Base-by-base conservation (phyloP, 2,329 filamentous ascomycete genomes). In the Talaromyces sp. region DNA sequence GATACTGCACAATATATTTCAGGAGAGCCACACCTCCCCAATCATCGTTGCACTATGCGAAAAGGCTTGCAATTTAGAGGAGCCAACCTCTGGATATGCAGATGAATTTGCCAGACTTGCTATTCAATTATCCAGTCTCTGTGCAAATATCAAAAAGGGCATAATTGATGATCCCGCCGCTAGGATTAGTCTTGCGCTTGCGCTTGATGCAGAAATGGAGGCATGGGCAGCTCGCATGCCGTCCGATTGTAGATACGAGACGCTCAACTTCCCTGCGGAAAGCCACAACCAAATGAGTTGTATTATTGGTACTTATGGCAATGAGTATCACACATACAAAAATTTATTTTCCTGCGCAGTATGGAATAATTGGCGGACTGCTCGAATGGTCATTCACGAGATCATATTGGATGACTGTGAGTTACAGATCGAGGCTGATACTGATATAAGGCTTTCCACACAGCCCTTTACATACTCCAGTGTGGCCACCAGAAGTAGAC, bases 351-450 rank as follows among this genome's bases (percentile, higher is more conserved):
- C 60, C 16, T 64, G 65, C 33, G 39, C 19, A 24, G 22, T 66
- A 43, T 68, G 66, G 66, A 68, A 65, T 16, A 66, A 68, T 22
- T 64, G 60, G 52, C 65, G 66, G 16, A 22, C 58, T 1, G 59
- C 58, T 1, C 65, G 66, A 22, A 50, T 66, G n/a, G 10, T 68
- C 7, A n/a, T 68, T 14, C 61, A 68, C 10, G 65, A 68, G 41
- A 22, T 68, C n/a, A 64, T 65, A 39, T 37, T 63, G 22, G 48
- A 65, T 4, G 48, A 35, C 16, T 57, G 52, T 37, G 10, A 37
- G 22, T 13, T 19, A 13, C 33, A 33, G 13, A 57, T 37, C 5
- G 33, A 35, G 3, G 31, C n/a, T 7, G 27, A 39, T 22, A 2
- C 13, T 16, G 24, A 33, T 35, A 16, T 31, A n/a, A 24, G 19